Conservation (phyloP, 768 basidiomycete genomes). For the Cyclocybe cylindracea region DNA sequence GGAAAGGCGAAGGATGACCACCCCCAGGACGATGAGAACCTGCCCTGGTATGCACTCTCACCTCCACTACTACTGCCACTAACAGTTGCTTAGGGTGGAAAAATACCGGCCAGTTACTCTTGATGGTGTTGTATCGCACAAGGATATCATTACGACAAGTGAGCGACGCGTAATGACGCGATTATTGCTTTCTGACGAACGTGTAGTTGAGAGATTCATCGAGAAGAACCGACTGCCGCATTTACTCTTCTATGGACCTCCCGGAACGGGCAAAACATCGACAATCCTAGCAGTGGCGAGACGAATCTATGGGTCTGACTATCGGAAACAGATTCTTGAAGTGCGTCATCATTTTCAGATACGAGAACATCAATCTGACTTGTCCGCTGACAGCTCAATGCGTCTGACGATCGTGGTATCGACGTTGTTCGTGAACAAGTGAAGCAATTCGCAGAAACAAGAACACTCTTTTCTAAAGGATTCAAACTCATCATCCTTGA, state of each 20-base stretch:
- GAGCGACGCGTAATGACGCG: conserved; percentile 26
- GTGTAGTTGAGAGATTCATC: conserved; percentile 92
- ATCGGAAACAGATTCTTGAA: conserved; percentile 92
- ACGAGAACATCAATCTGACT: conserved; percentile 1
- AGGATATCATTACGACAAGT: conserved; percentile 96
- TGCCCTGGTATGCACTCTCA: conserved; percentile 73
- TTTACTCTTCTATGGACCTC: conserved; percentile 95
- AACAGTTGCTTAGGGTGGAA: conserved; percentile 68
- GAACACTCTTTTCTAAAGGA: conserved; percentile 87
- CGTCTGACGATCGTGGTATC: conserved; percentile 97
- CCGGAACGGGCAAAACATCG: conserved; percentile 97
- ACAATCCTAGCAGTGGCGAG: conserved; percentile 96
- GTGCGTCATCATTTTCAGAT: conserved; percentile 37
- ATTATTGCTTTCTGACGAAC: conserved; percentile 10
- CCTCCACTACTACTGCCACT: conserved; percentile 6
- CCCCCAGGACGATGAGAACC: conserved; percentile 57
- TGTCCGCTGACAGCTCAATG: conserved; percentile 74
- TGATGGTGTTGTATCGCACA: conserved; percentile 95
- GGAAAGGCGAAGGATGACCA: conserved; percentile 54
- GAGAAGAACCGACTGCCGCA: conserved; percentile 93
- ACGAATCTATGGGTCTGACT: conserved; percentile 87
- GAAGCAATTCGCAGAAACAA: conserved; percentile 96
- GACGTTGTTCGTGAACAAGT: conserved; percentile 99
- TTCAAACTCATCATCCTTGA: conserved; percentile 98
- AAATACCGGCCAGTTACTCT: conserved; percentile 93